Base-by-base conservation (phyloP, 192 early-diverging fungal species). In the Phycomyces blakesleeanus region DNA sequence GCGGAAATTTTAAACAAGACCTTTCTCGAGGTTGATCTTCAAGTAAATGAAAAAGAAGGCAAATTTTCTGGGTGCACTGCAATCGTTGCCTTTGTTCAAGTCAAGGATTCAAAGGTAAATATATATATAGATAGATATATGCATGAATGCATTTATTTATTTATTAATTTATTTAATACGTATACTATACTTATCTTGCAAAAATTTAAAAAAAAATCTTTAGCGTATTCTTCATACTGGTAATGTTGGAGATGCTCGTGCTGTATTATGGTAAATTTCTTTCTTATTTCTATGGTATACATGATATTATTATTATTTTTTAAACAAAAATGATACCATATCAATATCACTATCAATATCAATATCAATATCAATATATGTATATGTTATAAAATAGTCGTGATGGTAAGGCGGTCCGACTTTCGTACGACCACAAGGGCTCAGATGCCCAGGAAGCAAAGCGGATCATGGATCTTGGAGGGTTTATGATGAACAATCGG, bases 391-490 rank as follows among this genome's bases (percentile, higher is more conserved):
- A 29, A 56, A 7, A 34, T 18, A 77, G 94, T 66, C 91, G 93
- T 39, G 68, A 85, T 51, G 93, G 93, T 27, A 72, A 76, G 40
- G 97, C 96, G 1, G 75, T 89, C 20, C 79, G 97, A 47, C 81
- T 99, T 10, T 92, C 96, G 5, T 99, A 98, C 67, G 97, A 99
- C 79, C 97, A 99, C 80, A 99, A 99, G 74, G 97, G 96, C 24
- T 91, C 91, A 21, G 96, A 99, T 72, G 72, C 80, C 22, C 78
- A 81, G 40, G 97, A 99, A 73, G 87, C 87, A n/a, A 88, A 89
- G 57, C 83, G 97, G 59, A 93, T 99, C 41, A 77, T 89, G 21
- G 97, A 97, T 55, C 81, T 90, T 10, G 97, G 97, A 29, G 97
- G 97, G 14, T 98, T 96, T 73, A 86, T 99, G 20, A 91, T 99